These are phyloP conservation scores for Umbelopsis sp. DNA, from an alignment of 192 early-diverging fungal species.

Conservation along the genomic window DNA sequence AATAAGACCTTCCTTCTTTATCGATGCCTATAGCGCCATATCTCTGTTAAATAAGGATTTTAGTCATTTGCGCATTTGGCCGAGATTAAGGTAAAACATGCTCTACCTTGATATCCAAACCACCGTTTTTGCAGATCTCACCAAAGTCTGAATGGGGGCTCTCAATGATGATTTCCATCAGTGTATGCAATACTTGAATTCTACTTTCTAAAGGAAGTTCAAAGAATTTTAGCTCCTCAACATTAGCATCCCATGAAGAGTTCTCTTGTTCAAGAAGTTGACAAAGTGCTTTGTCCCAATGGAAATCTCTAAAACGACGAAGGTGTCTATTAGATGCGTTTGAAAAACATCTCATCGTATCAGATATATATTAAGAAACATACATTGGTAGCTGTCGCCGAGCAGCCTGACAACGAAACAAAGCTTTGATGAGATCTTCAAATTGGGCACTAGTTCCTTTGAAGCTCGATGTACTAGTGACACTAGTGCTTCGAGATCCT, in stretches of 20 bases:
- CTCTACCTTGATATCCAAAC: background rate
- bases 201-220: background rate
- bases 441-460: background rate
- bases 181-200: background rate
- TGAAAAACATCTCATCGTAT: background rate
- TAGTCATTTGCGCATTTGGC: background rate
- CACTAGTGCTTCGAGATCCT: background rate
- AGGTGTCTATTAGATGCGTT: background rate
- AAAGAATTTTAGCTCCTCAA: background rate
- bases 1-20: conserved; percentile 3
- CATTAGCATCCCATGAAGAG: background rate
- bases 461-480: too few species aligned
- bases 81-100: background rate
- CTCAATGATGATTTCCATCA: conserved; percentile 7
- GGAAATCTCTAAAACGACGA: background rate
- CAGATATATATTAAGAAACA: background rate
- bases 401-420: background rate
- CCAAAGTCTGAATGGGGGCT: conserved; percentile 1
- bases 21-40: conserved; percentile 1
- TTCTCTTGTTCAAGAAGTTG: background rate
- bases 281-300: background rate
- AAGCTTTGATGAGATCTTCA: background rate
- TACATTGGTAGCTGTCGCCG: background rate
- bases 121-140: background rate
- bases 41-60: background rate